Evolutionary conservation across 441 rosid species (phyloP).

Genomic region (Jatropha podagrica): DNA sequence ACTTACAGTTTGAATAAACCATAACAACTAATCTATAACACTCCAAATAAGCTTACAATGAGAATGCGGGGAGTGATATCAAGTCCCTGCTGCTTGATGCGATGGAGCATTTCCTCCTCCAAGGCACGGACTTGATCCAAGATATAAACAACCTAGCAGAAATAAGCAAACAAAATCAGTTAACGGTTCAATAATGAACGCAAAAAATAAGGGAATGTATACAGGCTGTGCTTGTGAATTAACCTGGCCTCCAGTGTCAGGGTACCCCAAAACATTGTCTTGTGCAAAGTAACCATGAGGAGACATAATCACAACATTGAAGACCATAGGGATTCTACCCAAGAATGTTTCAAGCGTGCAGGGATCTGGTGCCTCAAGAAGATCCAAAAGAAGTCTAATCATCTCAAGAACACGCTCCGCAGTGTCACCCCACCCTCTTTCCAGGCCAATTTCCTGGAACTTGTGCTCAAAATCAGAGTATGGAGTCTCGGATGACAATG

Average conservation of each 20-base stretch:
- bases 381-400: conserved; percentile 87
- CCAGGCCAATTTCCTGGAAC: conserved; percentile 88
- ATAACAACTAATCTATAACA: background rate
- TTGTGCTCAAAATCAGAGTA: conserved; percentile 56
- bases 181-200: background rate
- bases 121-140: conserved; percentile 97
- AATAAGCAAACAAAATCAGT: conserved; percentile 12
- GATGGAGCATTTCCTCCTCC: conserved; percentile 84
- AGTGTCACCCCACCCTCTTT: conserved; percentile 91
- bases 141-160: conserved; percentile 77
- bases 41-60: conserved; percentile 48
- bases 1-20: background rate
- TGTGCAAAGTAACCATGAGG: conserved; percentile 98
- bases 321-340: conserved; percentile 87
- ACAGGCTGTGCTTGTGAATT: conserved; percentile 16
- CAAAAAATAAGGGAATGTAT: background rate
- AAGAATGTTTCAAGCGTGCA: conserved; percentile 84
- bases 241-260: conserved; percentile 99
- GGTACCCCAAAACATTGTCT: conserved; percentile 93
- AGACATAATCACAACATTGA: conserved; percentile 83
- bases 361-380: conserved; percentile 96
- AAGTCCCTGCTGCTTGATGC: conserved; percentile 91
- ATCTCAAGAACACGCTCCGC: conserved; percentile 75
- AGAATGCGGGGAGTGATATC: conserved; percentile 89
- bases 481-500: conserved; percentile 52